Conservation (phyloP, 108 stramenopile genomes). For the Cyclostephanos tholiformis region DNA sequence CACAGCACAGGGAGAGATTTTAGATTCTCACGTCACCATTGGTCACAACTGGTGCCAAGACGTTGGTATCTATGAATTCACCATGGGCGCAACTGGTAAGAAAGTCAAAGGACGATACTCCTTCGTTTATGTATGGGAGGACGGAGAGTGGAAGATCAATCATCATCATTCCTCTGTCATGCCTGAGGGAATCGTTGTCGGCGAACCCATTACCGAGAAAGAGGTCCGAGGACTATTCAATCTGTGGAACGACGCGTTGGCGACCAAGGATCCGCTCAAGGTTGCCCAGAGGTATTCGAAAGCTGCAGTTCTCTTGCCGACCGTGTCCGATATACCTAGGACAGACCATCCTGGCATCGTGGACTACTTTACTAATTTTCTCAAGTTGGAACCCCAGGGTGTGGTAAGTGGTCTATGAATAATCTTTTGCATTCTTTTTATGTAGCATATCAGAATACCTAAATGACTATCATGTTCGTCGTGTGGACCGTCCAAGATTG, state of each 20-base stretch:
- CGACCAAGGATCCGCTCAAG: constrained; percentile 30
- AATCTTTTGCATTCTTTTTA: too few relatives aligned
- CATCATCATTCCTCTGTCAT: constrained; percentile 63
- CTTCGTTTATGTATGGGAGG: constrained; percentile 66
- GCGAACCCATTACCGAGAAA: constrained; percentile 30
- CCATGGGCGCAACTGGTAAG: constrained; percentile 49
- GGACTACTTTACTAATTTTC: constrained; percentile 37
- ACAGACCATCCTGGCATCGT: constrained; percentile 26
- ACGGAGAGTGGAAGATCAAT: constrained; percentile 69
- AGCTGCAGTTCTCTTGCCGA: constrained; percentile 42
- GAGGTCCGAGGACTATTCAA: constrained; percentile 45
- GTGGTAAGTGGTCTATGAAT: neutral
- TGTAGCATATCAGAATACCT: neutral
- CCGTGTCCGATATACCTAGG: constrained; percentile 42
- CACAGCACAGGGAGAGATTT: constrained; percentile 51
- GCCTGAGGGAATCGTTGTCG: constrained; percentile 50
- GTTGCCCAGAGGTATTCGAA: constrained; percentile 40
- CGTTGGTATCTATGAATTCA: constrained; percentile 67
- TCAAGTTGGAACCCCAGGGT: constrained; percentile 45
- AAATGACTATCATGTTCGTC: neutral
- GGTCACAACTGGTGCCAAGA: constrained; percentile 64
- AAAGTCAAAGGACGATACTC: constrained; percentile 62
- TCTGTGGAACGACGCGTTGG: constrained; percentile 52
- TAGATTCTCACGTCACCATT: constrained; percentile 51
- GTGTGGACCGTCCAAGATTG: constrained; percentile 7